phyloP scores from a whole-genome alignment of 73 alveolate genomes.

The Paramecium pentaurelia region DNA sequence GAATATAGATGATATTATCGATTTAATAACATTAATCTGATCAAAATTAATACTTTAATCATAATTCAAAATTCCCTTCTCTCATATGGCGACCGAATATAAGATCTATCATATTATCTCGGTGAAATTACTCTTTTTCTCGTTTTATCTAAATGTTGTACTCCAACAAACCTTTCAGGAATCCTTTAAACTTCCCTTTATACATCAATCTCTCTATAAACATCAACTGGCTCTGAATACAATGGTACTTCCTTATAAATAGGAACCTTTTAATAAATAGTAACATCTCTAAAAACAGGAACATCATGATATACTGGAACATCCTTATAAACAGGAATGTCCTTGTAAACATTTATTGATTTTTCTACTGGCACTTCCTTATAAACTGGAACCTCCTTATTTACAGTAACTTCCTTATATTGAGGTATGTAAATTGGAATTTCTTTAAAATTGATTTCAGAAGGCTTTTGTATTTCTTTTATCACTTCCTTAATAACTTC shows the following conservation, averaged over 20 bases:
- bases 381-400: conserved; percentile 1
- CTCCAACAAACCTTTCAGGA: background rate
- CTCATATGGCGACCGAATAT: background rate
- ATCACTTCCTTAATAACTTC: conserved; percentile 16
- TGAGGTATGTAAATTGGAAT: background rate
- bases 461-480: background rate
- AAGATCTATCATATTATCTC: background rate
- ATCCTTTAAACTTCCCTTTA: background rate
- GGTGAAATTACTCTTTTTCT: background rate
- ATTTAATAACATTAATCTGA: background rate
- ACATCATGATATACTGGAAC: background rate
- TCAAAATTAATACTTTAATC: background rate
- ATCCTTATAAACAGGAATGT: background rate
- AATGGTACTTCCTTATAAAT: background rate
- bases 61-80: background rate
- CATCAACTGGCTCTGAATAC: background rate
- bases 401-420: background rate
- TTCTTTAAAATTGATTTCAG: background rate
- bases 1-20: conserved; percentile 29
- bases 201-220: background rate
- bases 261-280: background rate
- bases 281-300: background rate
- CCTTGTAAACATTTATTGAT: background rate
- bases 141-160: background rate
- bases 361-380: background rate